Percentiles rank a stretch among this genome's conserved stretches.
These are phyloP conservation scores for Trichoderma oligosporum DNA, from an alignment of 2,329 filamentous ascomycete genomes.

Conservation along the genomic window DNA sequence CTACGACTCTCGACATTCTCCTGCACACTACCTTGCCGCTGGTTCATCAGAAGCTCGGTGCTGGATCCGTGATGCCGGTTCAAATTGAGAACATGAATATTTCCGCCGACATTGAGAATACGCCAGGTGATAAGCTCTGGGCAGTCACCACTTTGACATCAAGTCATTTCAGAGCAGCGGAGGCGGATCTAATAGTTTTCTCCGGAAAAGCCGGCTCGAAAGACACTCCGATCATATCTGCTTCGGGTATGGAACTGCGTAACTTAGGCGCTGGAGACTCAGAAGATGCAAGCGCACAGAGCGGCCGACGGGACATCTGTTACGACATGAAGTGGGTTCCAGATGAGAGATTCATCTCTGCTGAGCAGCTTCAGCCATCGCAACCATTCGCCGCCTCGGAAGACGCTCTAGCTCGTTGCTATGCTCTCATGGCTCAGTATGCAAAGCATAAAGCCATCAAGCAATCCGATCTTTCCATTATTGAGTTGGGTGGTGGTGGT, in stretches of 20 bases:
- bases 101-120: not conserved
- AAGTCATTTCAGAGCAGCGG: not conserved
- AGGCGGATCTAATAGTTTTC: not conserved
- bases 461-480: conserved; percentile 32
- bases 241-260: not conserved
- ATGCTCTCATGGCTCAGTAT: not conserved
- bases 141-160: not conserved
- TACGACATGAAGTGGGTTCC: conserved; percentile 13
- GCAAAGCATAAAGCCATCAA: conserved; percentile 12
- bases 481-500: conserved; percentile 38
- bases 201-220: not conserved
- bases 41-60: not conserved
- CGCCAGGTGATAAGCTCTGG: not conserved
- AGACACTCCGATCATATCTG: not conserved
- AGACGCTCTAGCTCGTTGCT: not conserved
- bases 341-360: conserved; percentile 13
- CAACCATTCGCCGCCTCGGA: not conserved
- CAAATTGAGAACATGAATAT: not conserved
- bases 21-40: conserved; percentile 50
- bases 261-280: conserved; percentile 27
- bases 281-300: not conserved
- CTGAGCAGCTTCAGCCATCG: not conserved
- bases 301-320: conserved; percentile 6
- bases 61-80: not conserved
- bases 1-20: conserved; percentile 53